These are phyloP conservation scores for Penicillium manginii DNA, from an alignment of 495 filamentous ascomycete genomes.

Conservation along the genomic window DNA sequence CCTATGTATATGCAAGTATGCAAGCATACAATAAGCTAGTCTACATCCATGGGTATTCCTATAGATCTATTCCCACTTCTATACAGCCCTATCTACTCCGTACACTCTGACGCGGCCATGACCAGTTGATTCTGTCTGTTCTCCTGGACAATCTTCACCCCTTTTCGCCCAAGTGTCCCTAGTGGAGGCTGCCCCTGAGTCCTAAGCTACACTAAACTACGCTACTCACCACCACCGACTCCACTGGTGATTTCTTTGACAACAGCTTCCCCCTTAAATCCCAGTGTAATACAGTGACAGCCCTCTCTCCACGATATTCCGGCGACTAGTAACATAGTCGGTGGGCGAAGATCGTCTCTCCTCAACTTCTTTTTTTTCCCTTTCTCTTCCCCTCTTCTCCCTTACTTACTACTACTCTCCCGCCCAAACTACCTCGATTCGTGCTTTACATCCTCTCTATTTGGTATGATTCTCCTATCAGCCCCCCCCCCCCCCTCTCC, in stretches of 20 bases:
- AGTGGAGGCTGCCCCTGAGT: constrained; percentile 12
- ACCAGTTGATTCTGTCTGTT: too few relatives aligned
- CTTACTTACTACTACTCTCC: neutral
- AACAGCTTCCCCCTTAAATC: constrained; percentile 7
- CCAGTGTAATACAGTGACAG: constrained; percentile 20
- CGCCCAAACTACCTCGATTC: neutral
- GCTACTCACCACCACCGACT: neutral
- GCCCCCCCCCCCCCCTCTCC: neutral
- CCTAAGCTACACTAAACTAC: too few relatives aligned
- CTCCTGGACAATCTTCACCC: neutral
- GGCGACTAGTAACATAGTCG: constrained; percentile 23
- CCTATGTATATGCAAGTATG: neutral
- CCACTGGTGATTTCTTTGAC: neutral
- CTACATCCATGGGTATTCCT: too few relatives aligned
- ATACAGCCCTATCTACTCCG: neutral
- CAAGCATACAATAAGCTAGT: neutral
- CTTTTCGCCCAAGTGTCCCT: constrained; percentile 5
- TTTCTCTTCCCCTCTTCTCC: constrained; percentile 9
- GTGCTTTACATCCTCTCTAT: constrained; percentile 7
- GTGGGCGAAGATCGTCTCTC: constrained; percentile 29
- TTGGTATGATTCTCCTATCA: constrained; percentile 8
- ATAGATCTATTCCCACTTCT: neutral
- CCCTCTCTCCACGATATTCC: constrained; percentile 18
- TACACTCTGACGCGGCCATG: neutral
- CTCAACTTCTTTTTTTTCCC: constrained; percentile 18